phyloP scores from a whole-genome alignment of 352 stramenopile genomes.

The Pythium apleroticum region DNA sequence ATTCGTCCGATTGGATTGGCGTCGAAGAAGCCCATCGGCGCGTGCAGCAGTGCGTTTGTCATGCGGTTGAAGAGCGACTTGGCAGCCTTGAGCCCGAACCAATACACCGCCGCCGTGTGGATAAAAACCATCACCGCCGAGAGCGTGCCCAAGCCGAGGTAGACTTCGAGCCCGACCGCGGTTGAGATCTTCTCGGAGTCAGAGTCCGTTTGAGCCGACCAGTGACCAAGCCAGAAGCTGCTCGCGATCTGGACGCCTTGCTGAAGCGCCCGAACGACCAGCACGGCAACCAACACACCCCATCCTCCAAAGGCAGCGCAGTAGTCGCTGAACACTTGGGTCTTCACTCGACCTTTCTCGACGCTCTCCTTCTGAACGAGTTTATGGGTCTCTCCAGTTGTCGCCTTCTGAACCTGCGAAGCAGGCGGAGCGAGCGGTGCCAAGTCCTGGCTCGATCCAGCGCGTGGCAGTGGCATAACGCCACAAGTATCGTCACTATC shows the following conservation, averaged over 20 bases:
- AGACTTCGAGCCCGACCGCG: neutral
- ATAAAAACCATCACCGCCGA: constrained; percentile 12
- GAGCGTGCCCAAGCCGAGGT: neutral
- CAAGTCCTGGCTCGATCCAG: neutral
- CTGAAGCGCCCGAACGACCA: constrained; percentile 64
- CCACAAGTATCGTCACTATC: constrained; percentile 29
- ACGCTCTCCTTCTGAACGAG: neutral
- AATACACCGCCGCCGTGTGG: constrained; percentile 9
- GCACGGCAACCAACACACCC: constrained; percentile 31
- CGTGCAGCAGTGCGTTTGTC: constrained; percentile 73
- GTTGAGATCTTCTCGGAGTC: neutral
- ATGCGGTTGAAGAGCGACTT: constrained; percentile 82
- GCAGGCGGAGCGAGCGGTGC: constrained; percentile 28
- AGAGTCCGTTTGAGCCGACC: constrained; percentile 38
- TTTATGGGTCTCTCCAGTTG: too few relatives aligned
- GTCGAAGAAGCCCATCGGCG: constrained; percentile 91
- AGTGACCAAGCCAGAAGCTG: constrained; percentile 91
- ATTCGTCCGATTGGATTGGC: constrained; percentile 85
- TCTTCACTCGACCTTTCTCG: neutral
- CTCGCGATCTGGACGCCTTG: constrained; percentile 79
- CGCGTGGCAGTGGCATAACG: constrained; percentile 19
- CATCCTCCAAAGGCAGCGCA: constrained; percentile 45
- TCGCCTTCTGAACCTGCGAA: too few relatives aligned
- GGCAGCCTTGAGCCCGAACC: constrained; percentile 10
- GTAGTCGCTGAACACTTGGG: constrained; percentile 7